Base-by-base conservation (phyloP, 2,329 filamentous ascomycete species). In the Botrytis hyacinthi region DNA sequence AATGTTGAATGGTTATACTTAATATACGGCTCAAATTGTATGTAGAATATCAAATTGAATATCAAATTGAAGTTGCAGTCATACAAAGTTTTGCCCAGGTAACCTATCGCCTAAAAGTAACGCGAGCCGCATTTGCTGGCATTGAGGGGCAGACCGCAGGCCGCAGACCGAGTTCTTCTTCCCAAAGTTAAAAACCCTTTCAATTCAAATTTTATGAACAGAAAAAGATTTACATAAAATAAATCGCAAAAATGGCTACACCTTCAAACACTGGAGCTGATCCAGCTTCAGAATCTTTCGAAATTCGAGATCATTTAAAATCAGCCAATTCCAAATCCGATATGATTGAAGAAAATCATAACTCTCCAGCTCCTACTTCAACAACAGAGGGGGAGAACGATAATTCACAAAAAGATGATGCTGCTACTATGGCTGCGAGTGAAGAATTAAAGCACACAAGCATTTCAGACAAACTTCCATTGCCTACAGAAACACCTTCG, bases 381-480 rank as follows among this genome's bases (percentile, higher is more conserved):
- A 71, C 71, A 44, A 40, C 60, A 29, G 77, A 78, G n/a, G 70
- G 68, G 42, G 76, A 78, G 32, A 63, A 70, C 54, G 74, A 77
- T 48, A 72, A 75, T 10, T 65, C 60, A 59, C 70, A 76, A 40
- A 78, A 76, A 40, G 89, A 91, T 77, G 89, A 91, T 80, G 87
- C 88, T 51, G 89, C 89, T 78, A 91, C 89, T 59, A 87, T 87
- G 74, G 89, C 89, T 70, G 85, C 89, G 51, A 87, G 89, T 75
- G 87, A 90, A 78, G 89, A 91, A 82, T 85, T 91, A 59, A 89
- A 87, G 82, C 88, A 91, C 76, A 90, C 89, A 16, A 86, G 83
- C 70, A 90, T 91, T 76, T 91, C 89, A 26, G 89, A 82, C 87
- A 77, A 84, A 81, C 68, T 75, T 51, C 66, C 59, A 0, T 63